Base-by-base conservation (phyloP, 2,329 filamentous ascomycete genomes). In the Canariomyces notabilis region DNA sequence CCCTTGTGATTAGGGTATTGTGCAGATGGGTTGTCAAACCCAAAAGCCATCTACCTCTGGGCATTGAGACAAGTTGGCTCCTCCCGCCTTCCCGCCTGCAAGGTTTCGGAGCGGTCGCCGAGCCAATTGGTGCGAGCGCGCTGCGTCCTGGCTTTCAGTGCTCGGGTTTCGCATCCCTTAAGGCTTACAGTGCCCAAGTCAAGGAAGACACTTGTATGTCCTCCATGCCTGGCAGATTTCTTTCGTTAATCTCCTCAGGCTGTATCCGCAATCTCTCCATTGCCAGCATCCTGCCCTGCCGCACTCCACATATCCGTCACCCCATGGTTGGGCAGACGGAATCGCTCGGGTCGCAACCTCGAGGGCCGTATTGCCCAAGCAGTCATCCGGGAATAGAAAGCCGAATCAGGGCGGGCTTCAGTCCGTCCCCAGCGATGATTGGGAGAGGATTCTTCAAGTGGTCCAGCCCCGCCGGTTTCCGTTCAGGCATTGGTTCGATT, bases 371-470 rank as follows among this genome's bases (percentile, higher is more conserved):
- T 35, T 11, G 15, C 15, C 6, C 15, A 35, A 19, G 33, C 33
- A 11, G 12, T 16, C 19, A 35, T 19, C 33, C 33, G 40, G n/a
- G n/a, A 12, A 29, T 23, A 5, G 19, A 11, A 18, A 22, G 43
- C 31, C 21, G 22, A 36, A 36, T 22, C 14, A 23, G 22, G 11
- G 36, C 15, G 22, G 22, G 23, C 32, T 29, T 29, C 11, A 33
- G 33, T 33, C 14, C 18, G 15, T n/a, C 35, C 39, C n/a, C 41
- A 32, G 36, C 26, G 32, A 12, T 48, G 41, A 41, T 21, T 43
- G 26, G 23, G 9, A 15, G 20, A 26, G 19, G 15, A 34, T 15
- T 29, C 44, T 33, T 39, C 34, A 22, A 43, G 11, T 26, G 33
- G 20, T 38, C 14, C 32, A 12, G 34, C 46, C 36, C 32, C 41